Evolutionary conservation across 805 yeast genomes (phyloP).

Genomic region (Phaffomyces opuntiae): DNA sequence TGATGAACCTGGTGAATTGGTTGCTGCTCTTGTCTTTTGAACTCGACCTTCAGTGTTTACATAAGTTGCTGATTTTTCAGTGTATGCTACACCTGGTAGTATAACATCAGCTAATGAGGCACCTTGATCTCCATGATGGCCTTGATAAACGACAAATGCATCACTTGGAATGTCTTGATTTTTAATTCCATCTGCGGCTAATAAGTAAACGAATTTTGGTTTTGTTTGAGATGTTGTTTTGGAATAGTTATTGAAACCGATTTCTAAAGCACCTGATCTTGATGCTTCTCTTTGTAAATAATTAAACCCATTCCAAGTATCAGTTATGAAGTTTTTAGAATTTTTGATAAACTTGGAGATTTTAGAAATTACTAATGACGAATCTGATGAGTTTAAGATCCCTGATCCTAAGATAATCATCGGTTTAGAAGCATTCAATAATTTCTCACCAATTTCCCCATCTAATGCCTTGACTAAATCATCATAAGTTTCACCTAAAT

Average conservation of each 20-base stretch:
- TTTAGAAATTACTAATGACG: conserved; percentile 49
- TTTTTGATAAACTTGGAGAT: conserved; percentile 57
- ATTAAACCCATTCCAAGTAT: conserved; percentile 78
- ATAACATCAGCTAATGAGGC: conserved; percentile 85
- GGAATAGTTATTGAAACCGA: conserved; percentile 55
- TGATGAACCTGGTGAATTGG: conserved; percentile 81
- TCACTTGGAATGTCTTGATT: conserved; percentile 69
- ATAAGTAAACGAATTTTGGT: conserved; percentile 71
- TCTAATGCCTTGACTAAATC: conserved; percentile 52
- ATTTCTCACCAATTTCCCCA: conserved; percentile 64
- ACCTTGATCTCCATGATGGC: conserved; percentile 88
- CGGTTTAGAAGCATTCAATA: conserved; percentile 63
- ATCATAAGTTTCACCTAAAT: conserved; percentile 54
- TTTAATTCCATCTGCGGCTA: conserved; percentile 78
- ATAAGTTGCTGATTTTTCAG: conserved; percentile 78
- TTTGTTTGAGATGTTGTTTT: conserved; percentile 33
- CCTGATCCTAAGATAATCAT: conserved; percentile 78
- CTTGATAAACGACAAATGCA: conserved; percentile 84
- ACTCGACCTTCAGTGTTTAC: conserved; percentile 90
- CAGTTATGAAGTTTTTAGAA: conserved; percentile 48
- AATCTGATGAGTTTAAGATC: conserved; percentile 60
- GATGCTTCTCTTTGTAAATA: conserved; percentile 80
- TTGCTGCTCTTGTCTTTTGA: conserved; percentile 79
- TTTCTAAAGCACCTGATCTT: conserved; percentile 80
- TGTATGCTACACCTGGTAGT: conserved; percentile 82